Conservation (phyloP, 2,329 filamentous ascomycete genomes). For the Sphaerulina vaccinii region DNA sequence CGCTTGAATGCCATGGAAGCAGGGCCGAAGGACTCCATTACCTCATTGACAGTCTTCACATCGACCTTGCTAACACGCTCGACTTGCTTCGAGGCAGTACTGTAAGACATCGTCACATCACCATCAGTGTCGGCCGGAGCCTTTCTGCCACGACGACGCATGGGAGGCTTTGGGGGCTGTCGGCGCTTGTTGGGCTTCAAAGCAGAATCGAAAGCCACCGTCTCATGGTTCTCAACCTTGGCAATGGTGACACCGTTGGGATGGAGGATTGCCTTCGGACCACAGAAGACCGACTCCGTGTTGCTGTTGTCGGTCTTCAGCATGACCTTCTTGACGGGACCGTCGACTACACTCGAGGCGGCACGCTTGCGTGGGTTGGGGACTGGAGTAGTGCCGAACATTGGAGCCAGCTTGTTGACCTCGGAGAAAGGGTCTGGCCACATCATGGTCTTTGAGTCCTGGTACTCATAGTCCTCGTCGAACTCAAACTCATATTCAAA, state of each 20-base stretch:
- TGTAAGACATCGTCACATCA: no score
- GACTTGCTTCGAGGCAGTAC: background rate
- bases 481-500: background rate
- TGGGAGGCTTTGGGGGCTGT: no score
- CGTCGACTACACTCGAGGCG: conserved; percentile 1
- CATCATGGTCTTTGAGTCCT: no score
- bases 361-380: conserved; percentile 10
- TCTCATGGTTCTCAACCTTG: conserved; percentile 3
- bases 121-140: no score
- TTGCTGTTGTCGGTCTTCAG: conserved; percentile 4
- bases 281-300: background rate
- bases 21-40: background rate
- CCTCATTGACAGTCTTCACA: background rate
- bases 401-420: no score
- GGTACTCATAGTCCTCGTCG: conserved; percentile 1
- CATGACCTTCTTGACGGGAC: conserved; percentile 1
- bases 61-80: background rate
- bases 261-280: background rate
- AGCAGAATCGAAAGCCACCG: background rate
- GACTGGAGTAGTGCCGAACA: background rate
- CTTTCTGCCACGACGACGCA: no score
- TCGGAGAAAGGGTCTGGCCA: no score
- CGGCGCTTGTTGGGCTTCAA: no score
- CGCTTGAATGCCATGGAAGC: background rate
- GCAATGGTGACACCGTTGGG: background rate